Evolutionary conservation across 2,329 filamentous ascomycete genomes (phyloP), one percentile per base, ranked within the genome.

Genomic region (Sclerotinia sclerotiorum): DNA sequence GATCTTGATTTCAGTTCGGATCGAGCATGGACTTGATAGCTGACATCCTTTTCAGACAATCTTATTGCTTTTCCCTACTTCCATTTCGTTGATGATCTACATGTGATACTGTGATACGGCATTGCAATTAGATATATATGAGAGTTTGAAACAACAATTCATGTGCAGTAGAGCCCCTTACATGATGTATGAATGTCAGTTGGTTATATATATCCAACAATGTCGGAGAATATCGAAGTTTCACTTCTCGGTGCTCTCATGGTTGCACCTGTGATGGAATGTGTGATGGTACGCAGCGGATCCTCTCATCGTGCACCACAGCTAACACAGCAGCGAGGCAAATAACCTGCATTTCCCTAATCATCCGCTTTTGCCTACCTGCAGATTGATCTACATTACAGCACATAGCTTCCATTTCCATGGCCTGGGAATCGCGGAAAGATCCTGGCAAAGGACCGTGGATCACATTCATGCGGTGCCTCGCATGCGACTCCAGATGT

Each of bases 21-120:
- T 75, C 68, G 73, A 68, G 63, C 64, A 69, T 65, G 67, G 69
- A 73, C 70, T 76, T 70, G 73, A 70, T 74, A 70, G 67, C 70
- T 71, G 52, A 71, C 69, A 70, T 69, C 67, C 44, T 58, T 52
- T 67, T 69, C 68, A 65, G 70, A 68, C 70, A 72, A 73, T 73
- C 69, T 52, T 52, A 66, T n/a, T 65, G 21, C 46, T 73, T 72
- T 70, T 69, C 69, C 70, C 72, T 69, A 68, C 29, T 46, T 44
- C 29, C 8, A 29, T 49, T 48, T 46, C 35, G 8, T 42, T 57
- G 48, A n/a, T 67, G 32, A 67, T 67, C 42, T 51, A 24, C 49
- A 39, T 56, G 60, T 68, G 66, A 55, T n/a, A 65, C 49, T 3
- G 51, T 65, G 24, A 51, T 56, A 55, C 56, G 27, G 29, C 60